Evolutionary conservation across 306 rosid species (phyloP), one percentile per base, ranked within the genome.

Genomic region (Oemleria cerasiformis): DNA sequence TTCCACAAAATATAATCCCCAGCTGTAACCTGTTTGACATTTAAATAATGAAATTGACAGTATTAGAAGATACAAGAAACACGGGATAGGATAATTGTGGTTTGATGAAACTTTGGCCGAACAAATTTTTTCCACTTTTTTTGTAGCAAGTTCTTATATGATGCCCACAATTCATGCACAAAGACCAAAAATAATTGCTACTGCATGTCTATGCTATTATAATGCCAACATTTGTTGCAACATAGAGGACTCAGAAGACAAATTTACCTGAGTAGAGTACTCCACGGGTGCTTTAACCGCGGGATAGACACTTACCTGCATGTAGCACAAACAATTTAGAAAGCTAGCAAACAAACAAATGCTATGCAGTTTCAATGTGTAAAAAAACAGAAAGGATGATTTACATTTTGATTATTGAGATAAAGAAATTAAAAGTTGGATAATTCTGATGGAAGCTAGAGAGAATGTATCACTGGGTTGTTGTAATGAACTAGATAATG

Each of bases 1-100:
- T 94, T 94, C 99, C 99, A 91, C 85, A 94, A 71, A 71, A 91
- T 94, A 73, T 91, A 94, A 63, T 91, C 96, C 69, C 97, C 97
- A 34, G 91, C 81, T 50, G 86, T 86, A 73, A 85, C 88, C 96
- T 94, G 87, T 62, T 71, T 14, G 30, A 59, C 53, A 36, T 53
- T 6, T 67, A 59, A 39, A 55, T 16, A 56, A 17, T 5, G 25
- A 70, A 23, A 6, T 34, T 67, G 20, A 17, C 23, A 15, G 15
- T 3, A 66, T 2, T 13, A 43, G 16, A 44, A 58, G n/a, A 50
- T 9, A 30, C 30, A 30, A 7, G n/a, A 9, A 30, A 57, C 21
- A 65, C 7, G 43, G 36, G 25, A 40, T 6, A 64, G 36, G 25
- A 40, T 30, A 20, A 3, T 19, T 21, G 12, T 62, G 40, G 51